Base-by-base conservation (phyloP, 768 basidiomycete species). In the Agaricus subrufescens region DNA sequence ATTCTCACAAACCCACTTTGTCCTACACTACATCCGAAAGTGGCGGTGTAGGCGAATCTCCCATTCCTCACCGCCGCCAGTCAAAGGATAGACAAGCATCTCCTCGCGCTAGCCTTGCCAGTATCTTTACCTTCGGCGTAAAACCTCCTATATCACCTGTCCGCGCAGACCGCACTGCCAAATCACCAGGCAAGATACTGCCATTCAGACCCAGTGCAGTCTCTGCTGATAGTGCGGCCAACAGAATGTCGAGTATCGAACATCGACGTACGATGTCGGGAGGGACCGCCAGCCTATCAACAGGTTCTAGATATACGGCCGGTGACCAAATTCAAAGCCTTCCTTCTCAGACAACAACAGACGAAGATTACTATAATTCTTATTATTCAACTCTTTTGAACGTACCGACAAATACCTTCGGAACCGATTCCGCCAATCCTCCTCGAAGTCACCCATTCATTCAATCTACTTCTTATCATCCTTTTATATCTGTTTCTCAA, bases 1-100 rank as follows among this genome's bases (percentile, higher is more conserved):
- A 58, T n/a, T 59, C 64, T 44, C 71, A 65, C 45, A 68, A 63
- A 37, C 71, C 72, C 12, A 63, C 71, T 5, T 69, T 76, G 8
- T 73, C 78, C 0, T 79, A 76, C 61, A 69, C 77, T 61, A 74
- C 73, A 57, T 66, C 78, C 4, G 78, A 79, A 61, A 65, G 73
- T 37, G 85, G 83, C 30, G 87, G 84, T 26, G 78, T 90, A 23
- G 87, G 87, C 29, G 84, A 86, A 58, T 80, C 85, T 0, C 89
- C 89, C 3, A 68, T 68, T 47, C 81, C 71, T 10, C 72, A 60
- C 34, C 65, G 59, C 5, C 71, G 67, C 54, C 64, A 66, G 59
- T 48, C 66, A 46, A 66, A 67, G 61, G 66, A 70, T 45, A 42
- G 55, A 30, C 60, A 52, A 42, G 52, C 61, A 6, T 58, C 59